A percentile compares a stretch with the other conserved stretches of the same genome.
Evolutionary conservation across 2,329 filamentous ascomycete genomes (phyloP).

Genomic region (Pseudogymnoascus sp.): DNA sequence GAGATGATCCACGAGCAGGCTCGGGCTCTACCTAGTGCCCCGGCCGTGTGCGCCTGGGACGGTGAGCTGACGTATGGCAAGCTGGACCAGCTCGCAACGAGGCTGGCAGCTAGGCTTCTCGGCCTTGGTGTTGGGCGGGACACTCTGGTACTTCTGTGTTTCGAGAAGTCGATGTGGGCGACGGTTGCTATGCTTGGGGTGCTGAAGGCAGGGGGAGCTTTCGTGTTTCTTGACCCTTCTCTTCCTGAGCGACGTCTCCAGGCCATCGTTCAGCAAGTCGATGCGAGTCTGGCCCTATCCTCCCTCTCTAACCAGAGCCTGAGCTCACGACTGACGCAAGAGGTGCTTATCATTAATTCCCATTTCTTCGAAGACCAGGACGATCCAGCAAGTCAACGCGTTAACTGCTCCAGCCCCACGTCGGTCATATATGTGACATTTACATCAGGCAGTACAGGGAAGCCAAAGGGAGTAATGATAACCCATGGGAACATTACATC

Average conservation of each 20-base stretch:
- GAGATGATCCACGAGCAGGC: conserved; percentile 14
- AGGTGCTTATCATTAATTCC: background rate
- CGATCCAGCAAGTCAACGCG: background rate
- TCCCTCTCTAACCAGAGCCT: background rate
- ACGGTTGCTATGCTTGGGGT: conserved; percentile 26
- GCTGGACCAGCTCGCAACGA: conserved; percentile 12
- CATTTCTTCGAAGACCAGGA: background rate
- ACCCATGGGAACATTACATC: conserved; percentile 16
- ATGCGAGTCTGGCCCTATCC: background rate
- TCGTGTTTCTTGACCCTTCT: conserved; percentile 24
- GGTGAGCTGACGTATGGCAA: conserved; percentile 16
- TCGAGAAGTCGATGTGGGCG: conserved; percentile 21
- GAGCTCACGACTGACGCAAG: background rate
- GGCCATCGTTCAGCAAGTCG: background rate
- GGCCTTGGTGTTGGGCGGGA: conserved; percentile 13
- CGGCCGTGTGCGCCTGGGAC: conserved; percentile 19
- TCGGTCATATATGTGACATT: conserved; percentile 16
- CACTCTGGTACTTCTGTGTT: conserved; percentile 17
- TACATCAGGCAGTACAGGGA: conserved; percentile 20
- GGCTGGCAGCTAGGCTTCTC: conserved; percentile 12
- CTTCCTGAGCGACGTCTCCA: conserved; percentile 16
- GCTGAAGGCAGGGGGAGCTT: conserved; percentile 24
- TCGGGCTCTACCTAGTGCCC: conserved; percentile 6
- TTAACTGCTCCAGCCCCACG: background rate
- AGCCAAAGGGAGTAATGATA: conserved; percentile 20